A percentile compares a stretch with the other conserved stretches of the same genome.
Evolutionary conservation across 257 asterid species (phyloP).

Genomic region (Primulina eburnea): DNA sequence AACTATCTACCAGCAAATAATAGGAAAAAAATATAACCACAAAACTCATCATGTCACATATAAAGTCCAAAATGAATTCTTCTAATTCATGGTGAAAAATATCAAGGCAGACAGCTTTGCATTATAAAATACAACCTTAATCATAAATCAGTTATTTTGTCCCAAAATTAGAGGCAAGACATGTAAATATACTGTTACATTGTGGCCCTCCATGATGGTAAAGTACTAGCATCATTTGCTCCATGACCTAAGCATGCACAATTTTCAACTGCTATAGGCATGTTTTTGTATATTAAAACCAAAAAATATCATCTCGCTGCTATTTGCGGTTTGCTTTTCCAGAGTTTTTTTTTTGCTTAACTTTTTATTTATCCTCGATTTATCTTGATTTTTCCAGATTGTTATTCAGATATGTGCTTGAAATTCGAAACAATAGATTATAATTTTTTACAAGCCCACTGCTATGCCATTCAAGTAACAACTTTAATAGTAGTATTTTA

Average conservation of each 20-base stretch:
- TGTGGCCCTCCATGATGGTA: background rate
- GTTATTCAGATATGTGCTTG: background rate
- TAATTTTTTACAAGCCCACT: background rate
- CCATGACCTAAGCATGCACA: background rate
- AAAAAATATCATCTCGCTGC: background rate
- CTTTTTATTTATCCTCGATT: slow-evolving; percentile 5
- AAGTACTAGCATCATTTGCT: slow-evolving; percentile 10
- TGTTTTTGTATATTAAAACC: background rate
- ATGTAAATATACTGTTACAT: background rate
- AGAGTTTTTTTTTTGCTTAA: background rate
- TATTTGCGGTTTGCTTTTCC: background rate
- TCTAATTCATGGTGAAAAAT: background rate
- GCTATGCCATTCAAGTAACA: slow-evolving; percentile 4
- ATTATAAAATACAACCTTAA: background rate
- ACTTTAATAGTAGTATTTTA: background rate
- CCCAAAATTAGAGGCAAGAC: slow-evolving; percentile 6
- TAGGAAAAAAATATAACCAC: background rate
- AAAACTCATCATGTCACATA: slow-evolving; percentile 3
- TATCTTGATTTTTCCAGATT: background rate
- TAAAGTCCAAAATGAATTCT: background rate
- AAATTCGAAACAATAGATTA: background rate
- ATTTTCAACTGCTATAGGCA: slow-evolving; percentile 8
- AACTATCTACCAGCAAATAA: background rate
- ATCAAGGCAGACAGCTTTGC: slow-evolving; percentile 4
- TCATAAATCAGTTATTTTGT: background rate